Evolutionary conservation across 2,329 filamentous ascomycete genomes (phyloP).

Genomic region (Xylariaceae sp.): DNA sequence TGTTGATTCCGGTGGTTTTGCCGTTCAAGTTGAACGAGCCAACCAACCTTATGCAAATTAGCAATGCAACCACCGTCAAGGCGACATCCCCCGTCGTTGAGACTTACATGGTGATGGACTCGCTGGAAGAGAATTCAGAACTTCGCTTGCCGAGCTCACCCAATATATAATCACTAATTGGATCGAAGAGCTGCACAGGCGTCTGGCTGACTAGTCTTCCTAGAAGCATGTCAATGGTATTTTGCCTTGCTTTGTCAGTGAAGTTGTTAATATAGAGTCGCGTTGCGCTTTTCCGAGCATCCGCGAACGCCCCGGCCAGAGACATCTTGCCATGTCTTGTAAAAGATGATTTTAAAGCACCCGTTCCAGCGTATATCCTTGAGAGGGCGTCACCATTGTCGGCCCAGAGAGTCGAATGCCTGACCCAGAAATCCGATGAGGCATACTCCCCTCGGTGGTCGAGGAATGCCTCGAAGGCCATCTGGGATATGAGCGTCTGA

Average conservation of each 20-base stretch:
- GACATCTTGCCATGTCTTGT: slow-evolving; percentile 95
- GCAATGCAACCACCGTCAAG: too few relatives aligned
- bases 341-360: slow-evolving; percentile 90
- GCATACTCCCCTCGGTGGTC: slow-evolving; percentile 62
- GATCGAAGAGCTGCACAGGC: slow-evolving; percentile 82
- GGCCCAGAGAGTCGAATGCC: slow-evolving; percentile 90
- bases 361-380: slow-evolving; percentile 93
- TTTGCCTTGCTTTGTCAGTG: slow-evolving; percentile 83
- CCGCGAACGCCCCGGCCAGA: slow-evolving; percentile 84
- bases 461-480: slow-evolving; percentile 83
- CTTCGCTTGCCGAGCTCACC: slow-evolving; percentile 62
- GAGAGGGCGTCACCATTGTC: slow-evolving; percentile 94
- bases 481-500: slow-evolving; percentile 89
- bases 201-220: slow-evolving; percentile 77
- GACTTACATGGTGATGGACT: slow-evolving; percentile 66
- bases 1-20: slow-evolving; percentile 65
- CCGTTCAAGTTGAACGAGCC: slow-evolving; percentile 97
- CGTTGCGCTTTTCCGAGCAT: slow-evolving; percentile 89
- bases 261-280: slow-evolving; percentile 98
- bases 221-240: slow-evolving; percentile 88
- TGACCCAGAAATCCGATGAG: slow-evolving; percentile 77
- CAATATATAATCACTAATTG: slow-evolving; percentile 84
- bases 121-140: slow-evolving; percentile 66
- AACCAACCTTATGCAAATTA: slow-evolving; percentile 50
- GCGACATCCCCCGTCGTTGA: neutral